phyloP scores from a whole-genome alignment of 164 flowering plant species.

The Magnolia changhungtana region DNA sequence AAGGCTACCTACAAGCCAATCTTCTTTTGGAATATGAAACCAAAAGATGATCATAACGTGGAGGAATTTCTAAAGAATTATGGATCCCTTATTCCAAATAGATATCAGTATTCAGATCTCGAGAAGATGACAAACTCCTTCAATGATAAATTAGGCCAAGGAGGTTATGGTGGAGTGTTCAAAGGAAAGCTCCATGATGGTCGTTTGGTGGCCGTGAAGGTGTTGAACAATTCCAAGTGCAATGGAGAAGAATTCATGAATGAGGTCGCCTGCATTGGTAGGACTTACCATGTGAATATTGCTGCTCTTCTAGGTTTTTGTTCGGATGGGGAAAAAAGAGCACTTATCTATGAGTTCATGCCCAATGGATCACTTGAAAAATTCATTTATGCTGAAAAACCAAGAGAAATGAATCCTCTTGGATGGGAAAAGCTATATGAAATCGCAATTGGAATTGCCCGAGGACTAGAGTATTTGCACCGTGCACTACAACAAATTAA shows the following conservation, averaged over 20 bases:
- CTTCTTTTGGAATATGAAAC: not conserved
- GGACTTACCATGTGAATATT: conserved; percentile 5
- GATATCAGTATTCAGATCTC: conserved; percentile 32
- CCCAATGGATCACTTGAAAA: conserved; percentile 12
- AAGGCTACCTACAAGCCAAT: not conserved
- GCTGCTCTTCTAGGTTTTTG: conserved; percentile 6
- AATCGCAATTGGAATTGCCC: not conserved
- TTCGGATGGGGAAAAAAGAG: conserved; percentile 1
- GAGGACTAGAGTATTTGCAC: conserved; percentile 8
- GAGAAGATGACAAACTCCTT: conserved; percentile 40
- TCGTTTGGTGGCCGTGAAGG: conserved; percentile 37
- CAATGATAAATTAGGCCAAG: conserved; percentile 38
- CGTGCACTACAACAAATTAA: no score
- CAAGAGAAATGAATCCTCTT: not conserved
- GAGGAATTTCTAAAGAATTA: conserved; percentile 15
- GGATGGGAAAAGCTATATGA: not conserved
- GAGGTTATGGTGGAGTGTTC: conserved; percentile 46
- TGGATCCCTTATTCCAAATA: conserved; percentile 20
- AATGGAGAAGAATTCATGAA: conserved; percentile 12
- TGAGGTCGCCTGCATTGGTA: conserved; percentile 14
- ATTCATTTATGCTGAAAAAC: not conserved
- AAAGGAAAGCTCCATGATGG: conserved; percentile 40
- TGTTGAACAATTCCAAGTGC: conserved; percentile 21
- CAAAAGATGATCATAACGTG: not conserved
- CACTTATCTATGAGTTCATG: conserved; percentile 13